Conservation (phyloP, 306 rosid genomes). For the Fragaria nilgerrensis region DNA sequence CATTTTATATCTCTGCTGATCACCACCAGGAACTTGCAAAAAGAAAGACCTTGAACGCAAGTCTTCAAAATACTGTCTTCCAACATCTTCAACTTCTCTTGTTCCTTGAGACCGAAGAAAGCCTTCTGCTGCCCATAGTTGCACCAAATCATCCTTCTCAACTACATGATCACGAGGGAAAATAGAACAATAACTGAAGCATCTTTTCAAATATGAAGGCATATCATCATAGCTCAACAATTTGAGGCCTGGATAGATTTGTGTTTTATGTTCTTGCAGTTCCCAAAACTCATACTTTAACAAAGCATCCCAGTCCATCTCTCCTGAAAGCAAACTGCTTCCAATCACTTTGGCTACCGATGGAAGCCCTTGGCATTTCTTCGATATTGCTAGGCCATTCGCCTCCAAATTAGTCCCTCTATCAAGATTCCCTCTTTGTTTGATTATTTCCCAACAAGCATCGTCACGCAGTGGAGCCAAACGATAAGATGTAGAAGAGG, state of each 20-base stretch:
- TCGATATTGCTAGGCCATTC: background rate
- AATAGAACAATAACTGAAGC: constrained; percentile 26
- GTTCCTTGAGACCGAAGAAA: constrained; percentile 13
- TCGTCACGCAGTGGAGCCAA: background rate
- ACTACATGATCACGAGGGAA: constrained; percentile 20
- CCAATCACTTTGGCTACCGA: constrained; percentile 1
- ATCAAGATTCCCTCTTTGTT: background rate
- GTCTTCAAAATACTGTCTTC: constrained; percentile 23
- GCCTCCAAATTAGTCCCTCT: background rate
- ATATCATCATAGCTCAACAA: constrained; percentile 19
- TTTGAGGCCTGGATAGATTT: constrained; percentile 11
- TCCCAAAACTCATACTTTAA: background rate
- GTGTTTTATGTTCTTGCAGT: background rate
- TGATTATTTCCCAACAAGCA: constrained; percentile 13
- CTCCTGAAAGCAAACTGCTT: background rate
- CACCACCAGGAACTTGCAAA: background rate
- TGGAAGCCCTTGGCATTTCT: constrained; percentile 3
- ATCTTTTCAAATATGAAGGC: constrained; percentile 23
- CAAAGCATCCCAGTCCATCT: background rate
- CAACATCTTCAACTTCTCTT: constrained; percentile 21
- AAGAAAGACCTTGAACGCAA: constrained; percentile 13
- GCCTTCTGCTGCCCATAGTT: constrained; percentile 31
- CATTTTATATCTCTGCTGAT: constrained; percentile 15
- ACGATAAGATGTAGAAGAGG: background rate
- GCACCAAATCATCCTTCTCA: constrained; percentile 26